Evolutionary conservation across 352 stramenopile species (phyloP), one percentile per base, ranked within the genome.

Genomic region (Phytophthora nicotianae): DNA sequence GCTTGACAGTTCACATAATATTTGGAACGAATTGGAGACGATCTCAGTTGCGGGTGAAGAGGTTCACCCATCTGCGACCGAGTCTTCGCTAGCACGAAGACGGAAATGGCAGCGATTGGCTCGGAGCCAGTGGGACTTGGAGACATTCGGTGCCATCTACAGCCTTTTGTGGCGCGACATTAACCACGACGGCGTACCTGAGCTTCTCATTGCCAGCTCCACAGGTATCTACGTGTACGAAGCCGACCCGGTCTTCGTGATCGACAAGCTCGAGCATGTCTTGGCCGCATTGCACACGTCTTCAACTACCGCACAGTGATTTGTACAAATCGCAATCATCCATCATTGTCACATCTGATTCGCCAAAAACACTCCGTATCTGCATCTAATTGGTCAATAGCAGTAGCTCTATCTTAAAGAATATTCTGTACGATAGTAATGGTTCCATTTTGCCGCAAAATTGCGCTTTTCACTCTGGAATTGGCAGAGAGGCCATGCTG

Each of bases 211-310:
- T 4, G 79, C 82, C 1, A 89, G 81, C 23, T 75, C 81, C 27
- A 90, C 80, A 16, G 84, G 82, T 4, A 66, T 93, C 23, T 91
- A 89, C 47, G 73, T 93, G 10, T 79, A 80, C 24, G 80, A 90
- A 68, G 74, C 68, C 5, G 77, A 89, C 51, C 50, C 69, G n/a
- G 17, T 72, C 8, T 43, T 79, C 17, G 70, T 81, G 40, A 64
- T 79, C 24, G 35, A 70, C 16, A 77, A 75, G 17, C 56, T 81
- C 16, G 48, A 74, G 33, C 52, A 11, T 24, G 65, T 76, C 24
- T 27, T 81, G 26, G 50, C 58, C 7, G 27, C 41, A 53, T 69
- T 75, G 37, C 32, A 47, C 46, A 47, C 26, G 17, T 38, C 50
- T 27, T 47, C 29, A 35, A 35, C 29, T 14, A 35, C 29, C 2